Evolutionary conservation across 1,139 yeast genomes (phyloP).

Genomic region (Lodderomyces beijingensis): DNA sequence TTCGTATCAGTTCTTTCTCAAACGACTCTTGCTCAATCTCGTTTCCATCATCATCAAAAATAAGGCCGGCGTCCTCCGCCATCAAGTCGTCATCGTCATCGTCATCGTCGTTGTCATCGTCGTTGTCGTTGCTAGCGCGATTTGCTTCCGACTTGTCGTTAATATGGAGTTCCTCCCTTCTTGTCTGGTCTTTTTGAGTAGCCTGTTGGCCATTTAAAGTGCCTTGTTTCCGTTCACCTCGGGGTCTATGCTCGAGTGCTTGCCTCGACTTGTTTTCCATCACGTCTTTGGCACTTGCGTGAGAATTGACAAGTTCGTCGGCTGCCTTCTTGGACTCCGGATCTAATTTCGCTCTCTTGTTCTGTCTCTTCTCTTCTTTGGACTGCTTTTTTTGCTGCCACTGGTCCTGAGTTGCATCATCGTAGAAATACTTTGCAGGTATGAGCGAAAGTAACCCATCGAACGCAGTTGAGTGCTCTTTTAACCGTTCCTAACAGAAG

Average conservation of each 20-base stretch:
- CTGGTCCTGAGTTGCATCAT: slow-evolving; percentile 75
- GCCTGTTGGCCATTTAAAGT: not conserved
- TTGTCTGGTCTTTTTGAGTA: not conserved
- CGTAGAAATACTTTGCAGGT: slow-evolving; percentile 90
- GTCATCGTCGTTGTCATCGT: slow-evolving; percentile 16
- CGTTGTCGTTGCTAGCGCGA: slow-evolving; percentile 8
- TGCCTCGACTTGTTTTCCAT: slow-evolving; percentile 50
- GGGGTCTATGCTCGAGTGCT: no score
- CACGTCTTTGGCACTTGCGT: slow-evolving; percentile 64
- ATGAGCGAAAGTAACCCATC: slow-evolving; percentile 86
- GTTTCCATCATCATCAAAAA: slow-evolving; percentile 79
- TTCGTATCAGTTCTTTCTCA: slow-evolving; percentile 15
- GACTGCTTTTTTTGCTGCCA: slow-evolving; percentile 83
- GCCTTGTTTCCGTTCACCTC: not conserved
- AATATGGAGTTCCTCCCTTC: slow-evolving; percentile 15
- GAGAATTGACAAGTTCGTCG: slow-evolving; percentile 33
- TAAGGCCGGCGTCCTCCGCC: slow-evolving; percentile 27
- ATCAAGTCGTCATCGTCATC: slow-evolving; percentile 9
- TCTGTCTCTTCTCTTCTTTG: slow-evolving; percentile 59
- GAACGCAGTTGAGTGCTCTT: slow-evolving; percentile 82
- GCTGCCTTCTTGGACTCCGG: slow-evolving; percentile 54
- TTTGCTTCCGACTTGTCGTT: slow-evolving; percentile 12
- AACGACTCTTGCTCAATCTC: slow-evolving; percentile 29
- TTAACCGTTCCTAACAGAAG: slow-evolving; percentile 61
- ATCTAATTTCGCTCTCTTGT: slow-evolving; percentile 69